phyloP scores from a whole-genome alignment of 805 yeast species.

The Metschnikowia borealis region DNA sequence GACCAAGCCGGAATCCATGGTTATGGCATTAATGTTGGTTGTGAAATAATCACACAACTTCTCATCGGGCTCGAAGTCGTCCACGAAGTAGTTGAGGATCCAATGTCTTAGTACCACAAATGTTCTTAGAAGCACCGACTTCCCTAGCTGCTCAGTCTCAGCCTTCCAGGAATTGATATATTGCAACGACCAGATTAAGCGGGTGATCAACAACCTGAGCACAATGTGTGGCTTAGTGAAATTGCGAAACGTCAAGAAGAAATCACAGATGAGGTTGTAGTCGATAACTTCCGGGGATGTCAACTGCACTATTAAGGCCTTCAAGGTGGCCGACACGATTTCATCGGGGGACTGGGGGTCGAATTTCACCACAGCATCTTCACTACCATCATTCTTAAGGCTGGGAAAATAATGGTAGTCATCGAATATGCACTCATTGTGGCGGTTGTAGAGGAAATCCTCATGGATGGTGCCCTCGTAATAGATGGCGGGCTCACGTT shows the following conservation, averaged over 20 bases:
- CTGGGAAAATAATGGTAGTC: slow-evolving; percentile 34
- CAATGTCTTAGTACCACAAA: slow-evolving; percentile 88
- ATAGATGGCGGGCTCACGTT: slow-evolving; percentile 8
- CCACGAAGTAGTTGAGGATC: slow-evolving; percentile 80
- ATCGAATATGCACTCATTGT: slow-evolving; percentile 36
- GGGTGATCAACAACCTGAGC: slow-evolving; percentile 54
- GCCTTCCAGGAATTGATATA: slow-evolving; percentile 28
- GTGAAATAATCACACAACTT: slow-evolving; percentile 44
- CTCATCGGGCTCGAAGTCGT: slow-evolving; percentile 53
- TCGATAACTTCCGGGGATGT: slow-evolving; percentile 74
- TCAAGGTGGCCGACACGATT: slow-evolving; percentile 36
- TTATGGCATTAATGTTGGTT: slow-evolving; percentile 41
- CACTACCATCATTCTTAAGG: slow-evolving; percentile 16
- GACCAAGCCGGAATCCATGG: slow-evolving; percentile 28
- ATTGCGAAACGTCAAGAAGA: slow-evolving; percentile 76
- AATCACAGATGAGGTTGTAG: slow-evolving; percentile 76
- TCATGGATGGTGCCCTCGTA: slow-evolving; percentile 12
- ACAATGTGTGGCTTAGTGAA: slow-evolving; percentile 59
- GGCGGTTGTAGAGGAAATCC: slow-evolving; percentile 29
- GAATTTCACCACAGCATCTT: slow-evolving; percentile 26
- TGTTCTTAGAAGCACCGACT: slow-evolving; percentile 68
- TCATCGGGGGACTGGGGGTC: slow-evolving; percentile 31
- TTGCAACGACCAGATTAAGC: slow-evolving; percentile 71
- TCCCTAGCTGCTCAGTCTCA: slow-evolving; percentile 45
- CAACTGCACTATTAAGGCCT: slow-evolving; percentile 52